These are phyloP conservation scores for Trichoderma simmonsii DNA, from an alignment of 2,329 filamentous ascomycete species.

Conservation along the genomic window DNA sequence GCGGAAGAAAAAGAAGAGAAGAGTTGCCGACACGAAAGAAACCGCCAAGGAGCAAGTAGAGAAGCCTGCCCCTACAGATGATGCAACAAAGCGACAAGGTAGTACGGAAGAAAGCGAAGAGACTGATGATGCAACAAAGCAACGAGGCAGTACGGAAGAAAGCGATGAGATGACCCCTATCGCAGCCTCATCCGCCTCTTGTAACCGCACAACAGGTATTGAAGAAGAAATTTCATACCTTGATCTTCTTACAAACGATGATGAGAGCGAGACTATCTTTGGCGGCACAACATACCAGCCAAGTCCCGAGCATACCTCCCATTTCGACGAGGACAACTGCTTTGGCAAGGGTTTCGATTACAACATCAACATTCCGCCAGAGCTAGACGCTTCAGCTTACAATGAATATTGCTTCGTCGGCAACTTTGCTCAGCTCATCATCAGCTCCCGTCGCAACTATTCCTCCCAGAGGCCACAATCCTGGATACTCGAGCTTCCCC, in stretches of 20 bases:
- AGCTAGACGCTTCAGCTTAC: background rate
- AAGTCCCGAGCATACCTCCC: no score
- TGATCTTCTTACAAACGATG: background rate
- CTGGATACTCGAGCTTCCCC: slow-evolving; percentile 5
- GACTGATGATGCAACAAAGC: background rate
- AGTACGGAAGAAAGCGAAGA: background rate
- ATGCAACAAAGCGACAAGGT: background rate
- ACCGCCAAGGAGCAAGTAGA: background rate
- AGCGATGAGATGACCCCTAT: background rate
- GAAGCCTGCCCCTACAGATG: background rate
- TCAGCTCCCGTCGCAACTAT: slow-evolving; percentile 5
- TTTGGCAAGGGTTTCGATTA: background rate
- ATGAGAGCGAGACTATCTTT: background rate
- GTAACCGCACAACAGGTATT: background rate
- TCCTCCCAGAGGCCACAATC: background rate
- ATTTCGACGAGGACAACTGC: background rate
- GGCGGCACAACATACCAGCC: no score
- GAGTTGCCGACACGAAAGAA: background rate
- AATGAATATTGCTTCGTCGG: background rate
- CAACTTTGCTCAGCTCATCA: background rate
- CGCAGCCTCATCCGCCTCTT: background rate
- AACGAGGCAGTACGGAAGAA: background rate
- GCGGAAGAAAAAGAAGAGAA: background rate
- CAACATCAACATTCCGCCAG: background rate
- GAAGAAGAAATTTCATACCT: background rate